A percentile compares a stretch with the other conserved stretches of the same genome.
Evolutionary conservation across 108 stramenopile genomes (phyloP).

Genomic region (Chaetoceros tenuissimus): DNA sequence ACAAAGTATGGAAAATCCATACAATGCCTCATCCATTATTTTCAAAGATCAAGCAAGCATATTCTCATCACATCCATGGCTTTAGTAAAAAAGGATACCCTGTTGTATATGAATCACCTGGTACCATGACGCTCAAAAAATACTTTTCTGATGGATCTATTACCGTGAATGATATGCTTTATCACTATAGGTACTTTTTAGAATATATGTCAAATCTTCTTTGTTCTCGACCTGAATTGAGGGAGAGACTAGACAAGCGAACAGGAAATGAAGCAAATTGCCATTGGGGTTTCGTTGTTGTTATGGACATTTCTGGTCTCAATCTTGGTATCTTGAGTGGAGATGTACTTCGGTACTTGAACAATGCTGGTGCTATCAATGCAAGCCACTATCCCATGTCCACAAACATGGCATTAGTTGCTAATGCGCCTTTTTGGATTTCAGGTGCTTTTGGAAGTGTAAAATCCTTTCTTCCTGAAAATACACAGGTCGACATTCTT

Average conservation of each 20-base stretch:
- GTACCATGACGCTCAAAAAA: conserved; percentile 47
- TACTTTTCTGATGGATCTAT: conserved; percentile 37
- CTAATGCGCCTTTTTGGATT: conserved; percentile 49
- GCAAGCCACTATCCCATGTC: conserved; percentile 38
- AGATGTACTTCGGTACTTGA: conserved; percentile 49
- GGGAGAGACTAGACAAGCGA: conserved; percentile 4
- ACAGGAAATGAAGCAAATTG: conserved; percentile 2
- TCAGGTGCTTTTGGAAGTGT: conserved; percentile 32
- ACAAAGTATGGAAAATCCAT: conserved; percentile 39
- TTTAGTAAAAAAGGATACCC: conserved; percentile 38
- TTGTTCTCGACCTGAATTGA: conserved; percentile 4
- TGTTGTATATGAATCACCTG: conserved; percentile 45
- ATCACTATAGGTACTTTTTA: conserved; percentile 49
- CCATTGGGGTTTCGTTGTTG: conserved; percentile 39
- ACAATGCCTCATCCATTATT: conserved; percentile 35
- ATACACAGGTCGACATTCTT: conserved; percentile 39
- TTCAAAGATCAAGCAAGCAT: conserved; percentile 43
- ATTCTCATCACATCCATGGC: conserved; percentile 48
- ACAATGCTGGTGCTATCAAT: conserved; percentile 46
- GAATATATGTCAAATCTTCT: conserved; percentile 42
- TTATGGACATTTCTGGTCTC: conserved; percentile 49
- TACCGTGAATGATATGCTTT: conserved; percentile 40
- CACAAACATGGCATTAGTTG: conserved; percentile 32
- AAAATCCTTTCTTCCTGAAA: conserved; percentile 39
- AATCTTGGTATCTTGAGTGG: conserved; percentile 30